phyloP scores from a whole-genome alignment of 2,329 filamentous ascomycete genomes.

The Apiospora koreana region DNA sequence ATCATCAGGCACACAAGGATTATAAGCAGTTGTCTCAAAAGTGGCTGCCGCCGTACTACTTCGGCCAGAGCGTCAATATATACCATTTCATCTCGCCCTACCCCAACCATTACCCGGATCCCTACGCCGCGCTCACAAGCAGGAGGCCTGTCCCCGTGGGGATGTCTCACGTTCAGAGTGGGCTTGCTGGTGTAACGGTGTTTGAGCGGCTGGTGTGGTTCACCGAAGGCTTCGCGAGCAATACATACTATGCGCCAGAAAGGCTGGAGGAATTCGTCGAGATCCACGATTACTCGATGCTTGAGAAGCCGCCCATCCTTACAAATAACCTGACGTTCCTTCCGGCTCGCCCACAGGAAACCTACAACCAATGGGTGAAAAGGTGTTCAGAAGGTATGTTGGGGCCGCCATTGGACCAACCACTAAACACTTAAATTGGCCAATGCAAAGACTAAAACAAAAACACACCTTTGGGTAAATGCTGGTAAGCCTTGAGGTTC shows the following conservation, averaged over 20 bases:
- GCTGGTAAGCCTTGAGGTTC: too few relatives aligned
- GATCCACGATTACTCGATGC: not conserved
- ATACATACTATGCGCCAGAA: not conserved
- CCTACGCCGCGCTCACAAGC: not conserved
- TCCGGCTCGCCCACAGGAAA: too few relatives aligned
- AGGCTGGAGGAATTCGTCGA: not conserved
- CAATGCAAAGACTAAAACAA: too few relatives aligned
- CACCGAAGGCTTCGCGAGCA: too few relatives aligned
- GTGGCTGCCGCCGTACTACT: not conserved
- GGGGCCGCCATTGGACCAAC: too few relatives aligned
- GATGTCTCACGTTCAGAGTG: not conserved
- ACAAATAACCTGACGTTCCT: too few relatives aligned
- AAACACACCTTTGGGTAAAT: too few relatives aligned
- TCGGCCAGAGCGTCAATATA: not conserved
- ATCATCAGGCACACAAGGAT: not conserved
- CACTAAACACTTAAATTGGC: too few relatives aligned
- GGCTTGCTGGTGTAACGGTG: too few relatives aligned
- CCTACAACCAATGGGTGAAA: too few relatives aligned
- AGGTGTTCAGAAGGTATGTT: too few relatives aligned
- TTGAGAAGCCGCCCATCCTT: not conserved
- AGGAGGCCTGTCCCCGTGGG: not conserved
- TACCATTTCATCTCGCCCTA: not conserved
- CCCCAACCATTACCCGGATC: too few relatives aligned
- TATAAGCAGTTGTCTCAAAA: not conserved
- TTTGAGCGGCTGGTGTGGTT: not conserved